Conservation (phyloP, 2,329 filamentous ascomycete species). For the Clonostachys byssicola region DNA sequence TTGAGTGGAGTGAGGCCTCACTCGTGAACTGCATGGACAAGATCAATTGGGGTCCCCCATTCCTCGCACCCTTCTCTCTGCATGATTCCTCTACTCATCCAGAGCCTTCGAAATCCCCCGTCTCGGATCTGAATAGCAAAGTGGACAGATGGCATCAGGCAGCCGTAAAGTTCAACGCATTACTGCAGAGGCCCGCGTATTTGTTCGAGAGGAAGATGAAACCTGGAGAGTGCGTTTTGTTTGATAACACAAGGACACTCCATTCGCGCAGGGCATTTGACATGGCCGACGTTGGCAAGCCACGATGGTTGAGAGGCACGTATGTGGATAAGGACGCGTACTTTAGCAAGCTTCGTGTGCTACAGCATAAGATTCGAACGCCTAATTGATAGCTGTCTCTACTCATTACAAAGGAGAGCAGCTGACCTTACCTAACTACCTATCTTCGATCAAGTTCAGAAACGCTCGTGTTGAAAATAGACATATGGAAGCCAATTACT, state of each 20-base stretch:
- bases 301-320: slow-evolving; percentile 2
- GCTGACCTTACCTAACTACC: too few relatives aligned
- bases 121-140: not conserved
- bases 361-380: not conserved
- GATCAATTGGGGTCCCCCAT: slow-evolving; percentile 2
- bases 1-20: not conserved
- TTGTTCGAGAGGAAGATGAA: slow-evolving; percentile 2
- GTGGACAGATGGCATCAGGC: slow-evolving; percentile 3
- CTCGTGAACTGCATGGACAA: slow-evolving; percentile 2
- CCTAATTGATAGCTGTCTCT: not conserved
- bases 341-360: slow-evolving; percentile 1
- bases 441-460: too few relatives aligned
- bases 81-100: not conserved
- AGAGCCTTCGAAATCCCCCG: not conserved
- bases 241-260: slow-evolving; percentile 3
- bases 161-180: slow-evolving; percentile 1
- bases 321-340: slow-evolving; percentile 2
- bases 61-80: slow-evolving; percentile 1
- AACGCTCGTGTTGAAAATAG: too few relatives aligned
- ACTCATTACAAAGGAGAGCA: too few relatives aligned
- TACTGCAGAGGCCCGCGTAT: slow-evolving; percentile 1
- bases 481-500: too few relatives aligned
- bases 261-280: slow-evolving; percentile 1
- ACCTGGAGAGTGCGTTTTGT: slow-evolving; percentile 1
- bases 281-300: slow-evolving; percentile 1